A percentile compares a stretch with the other conserved stretches of the same genome.
Conservation (phyloP, 169 alveolate genomes). For the Plasmodium falciparum region DNA sequence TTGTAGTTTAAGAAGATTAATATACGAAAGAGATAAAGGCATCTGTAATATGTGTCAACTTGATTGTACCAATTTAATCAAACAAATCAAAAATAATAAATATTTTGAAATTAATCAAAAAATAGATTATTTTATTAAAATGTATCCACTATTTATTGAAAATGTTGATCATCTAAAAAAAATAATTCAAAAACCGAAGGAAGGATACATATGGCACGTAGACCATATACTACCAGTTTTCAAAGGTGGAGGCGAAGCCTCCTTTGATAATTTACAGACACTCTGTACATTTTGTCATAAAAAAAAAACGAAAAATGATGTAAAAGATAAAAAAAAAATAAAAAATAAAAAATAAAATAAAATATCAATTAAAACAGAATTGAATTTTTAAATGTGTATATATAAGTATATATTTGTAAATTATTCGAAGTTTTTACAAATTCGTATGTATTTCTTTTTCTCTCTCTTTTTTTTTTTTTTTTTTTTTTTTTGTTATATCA, state of each 20-base stretch:
- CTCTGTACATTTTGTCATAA: slow-evolving; percentile 66
- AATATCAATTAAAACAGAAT: neutral
- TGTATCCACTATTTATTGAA: slow-evolving; percentile 58
- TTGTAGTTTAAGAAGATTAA: slow-evolving; percentile 49
- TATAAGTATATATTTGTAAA: neutral
- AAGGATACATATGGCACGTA: slow-evolving; percentile 56
- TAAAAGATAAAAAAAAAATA: slow-evolving; percentile 6
- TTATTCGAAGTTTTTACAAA: neutral
- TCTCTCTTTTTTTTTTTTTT: neutral
- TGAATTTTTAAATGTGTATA: neutral
- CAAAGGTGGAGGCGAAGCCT: slow-evolving; percentile 65
- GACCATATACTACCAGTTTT: slow-evolving; percentile 53
- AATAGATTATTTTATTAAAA: slow-evolving; percentile 51
- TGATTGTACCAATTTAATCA: slow-evolving; percentile 45
- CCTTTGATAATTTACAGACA: slow-evolving; percentile 56
- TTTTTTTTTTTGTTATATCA: neutral
- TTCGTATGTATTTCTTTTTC: neutral
- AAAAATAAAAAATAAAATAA: neutral
- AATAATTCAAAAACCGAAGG: slow-evolving; percentile 35
- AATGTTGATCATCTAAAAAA: slow-evolving; percentile 30
- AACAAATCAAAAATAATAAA: slow-evolving; percentile 35
- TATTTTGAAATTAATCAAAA: slow-evolving; percentile 39
- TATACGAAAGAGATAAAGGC: slow-evolving; percentile 69
- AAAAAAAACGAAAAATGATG: slow-evolving; percentile 57
- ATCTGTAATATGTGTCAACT: slow-evolving; percentile 41